Evolutionary conservation across 2,329 filamentous ascomycete species (phyloP), one percentile per base, ranked within the genome.

Genomic region (Apiospora malaysiana): DNA sequence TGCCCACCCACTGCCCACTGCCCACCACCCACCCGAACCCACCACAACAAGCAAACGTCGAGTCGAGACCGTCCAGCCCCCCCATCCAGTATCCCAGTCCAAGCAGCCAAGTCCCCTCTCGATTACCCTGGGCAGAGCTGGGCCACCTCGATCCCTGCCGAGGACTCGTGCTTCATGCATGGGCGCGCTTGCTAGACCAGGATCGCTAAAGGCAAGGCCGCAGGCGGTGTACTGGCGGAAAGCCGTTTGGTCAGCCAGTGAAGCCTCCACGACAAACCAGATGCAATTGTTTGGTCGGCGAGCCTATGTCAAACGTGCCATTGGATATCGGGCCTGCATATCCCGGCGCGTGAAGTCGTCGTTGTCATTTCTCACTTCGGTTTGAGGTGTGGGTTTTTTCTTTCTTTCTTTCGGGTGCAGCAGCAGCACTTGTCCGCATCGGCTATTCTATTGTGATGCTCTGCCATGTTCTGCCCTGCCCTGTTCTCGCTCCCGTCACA

Each of bases 201-300:
- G 32, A 49, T 37, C 45, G 67, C 46, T 37, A 68, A 42, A 42
- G 45, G 46, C 67, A 56, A 56, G 67, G 56, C 56, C 56, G 56
- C 56, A 63, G 56, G 67, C 67, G 67, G 67, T 68, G 67, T 68
- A 68, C 45, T 49, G 45, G 67, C 67, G 46, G 46, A 40, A 42
- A 68, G 67, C 67, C 67, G 67, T 68, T 68, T 68, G 67, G 67
- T 40, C 67, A 68, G 46, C 67, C 47, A 23, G 46, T 40, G 45
- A 68, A 68, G 67, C 67, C 67, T 68, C 46, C 46, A 27, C 45
- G 46, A 68, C 67, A 68, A 68, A 43, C 45, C 67, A 32, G 27
- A 49, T 68, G 67, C 67, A 32, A 49, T 40, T 42, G 32, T 43
- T 56, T 56, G 67, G 45, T 40, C 46, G 46, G 14, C 45, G 46